Conservation (phyloP, 805 yeast genomes). For the Ogataea glucozyma region DNA sequence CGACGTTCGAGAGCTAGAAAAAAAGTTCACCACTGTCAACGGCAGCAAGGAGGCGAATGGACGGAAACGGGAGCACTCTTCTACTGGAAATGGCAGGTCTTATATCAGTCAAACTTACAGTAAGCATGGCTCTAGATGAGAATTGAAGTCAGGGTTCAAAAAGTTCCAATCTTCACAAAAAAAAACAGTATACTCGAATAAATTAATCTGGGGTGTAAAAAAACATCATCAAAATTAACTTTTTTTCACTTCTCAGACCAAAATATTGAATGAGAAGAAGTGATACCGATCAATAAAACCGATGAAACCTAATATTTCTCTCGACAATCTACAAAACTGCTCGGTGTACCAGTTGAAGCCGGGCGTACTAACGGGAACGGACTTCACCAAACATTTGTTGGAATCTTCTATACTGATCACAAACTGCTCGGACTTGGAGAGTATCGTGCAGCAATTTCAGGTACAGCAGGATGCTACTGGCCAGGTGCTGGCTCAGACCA, state of each 20-base stretch:
- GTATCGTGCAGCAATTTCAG: neutral
- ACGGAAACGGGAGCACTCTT: neutral
- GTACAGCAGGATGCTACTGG: neutral
- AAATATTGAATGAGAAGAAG: too few species aligned
- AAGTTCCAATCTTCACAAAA: neutral
- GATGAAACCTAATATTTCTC: neutral
- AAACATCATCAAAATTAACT: too few species aligned
- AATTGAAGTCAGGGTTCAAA: too few species aligned
- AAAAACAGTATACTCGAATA: neutral
- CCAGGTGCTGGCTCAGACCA: constrained; percentile 12
- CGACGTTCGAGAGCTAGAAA: constrained; percentile 44
- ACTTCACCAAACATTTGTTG: constrained; percentile 39
- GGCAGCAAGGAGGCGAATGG: neutral
- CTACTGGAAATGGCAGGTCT: constrained; percentile 9
- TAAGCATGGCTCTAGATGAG: neutral
- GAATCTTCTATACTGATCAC: constrained; percentile 38
- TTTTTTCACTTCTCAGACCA: too few species aligned
- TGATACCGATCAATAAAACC: too few species aligned
- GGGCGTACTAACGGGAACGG: constrained; percentile 2
- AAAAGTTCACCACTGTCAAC: constrained; percentile 16
- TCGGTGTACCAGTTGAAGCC: constrained; percentile 15
- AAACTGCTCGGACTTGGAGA: constrained; percentile 37
- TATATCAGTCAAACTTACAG: constrained; percentile 15
- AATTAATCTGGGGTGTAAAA: neutral
- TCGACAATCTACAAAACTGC: constrained; percentile 4